Evolutionary conservation across 2,329 filamentous ascomycete species (phyloP).

Genomic region (Aspergillus ochraceus): DNA sequence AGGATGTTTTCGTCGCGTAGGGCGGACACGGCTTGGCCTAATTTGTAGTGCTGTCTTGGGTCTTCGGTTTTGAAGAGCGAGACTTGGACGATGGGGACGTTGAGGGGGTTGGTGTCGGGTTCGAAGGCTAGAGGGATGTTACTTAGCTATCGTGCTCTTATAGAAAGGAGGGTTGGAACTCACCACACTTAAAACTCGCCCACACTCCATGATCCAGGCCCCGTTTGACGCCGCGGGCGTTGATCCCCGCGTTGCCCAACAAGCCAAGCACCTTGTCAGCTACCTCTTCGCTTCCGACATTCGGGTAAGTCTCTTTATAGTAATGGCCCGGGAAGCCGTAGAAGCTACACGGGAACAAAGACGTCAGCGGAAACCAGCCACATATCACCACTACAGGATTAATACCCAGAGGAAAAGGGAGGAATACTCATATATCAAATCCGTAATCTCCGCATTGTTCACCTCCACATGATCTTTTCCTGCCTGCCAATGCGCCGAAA

Average conservation of each 20-base stretch:
- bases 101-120: conserved; percentile 61
- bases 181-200: conserved; percentile 62
- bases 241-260: conserved; percentile 59
- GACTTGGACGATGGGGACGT: conserved; percentile 70
- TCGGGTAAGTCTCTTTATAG: conserved; percentile 67
- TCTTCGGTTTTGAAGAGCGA: conserved; percentile 67
- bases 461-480: conserved; percentile 57
- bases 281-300: conserved; percentile 60
- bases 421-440: conserved; percentile 67
- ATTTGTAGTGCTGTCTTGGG: conserved; percentile 63
- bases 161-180: conserved; percentile 13
- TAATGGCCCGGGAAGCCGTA: conserved; percentile 71
- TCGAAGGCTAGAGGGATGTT: conserved; percentile 53
- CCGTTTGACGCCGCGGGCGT: conserved; percentile 59
- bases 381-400: not conserved
- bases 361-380: not conserved
- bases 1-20: conserved; percentile 67
- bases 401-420: not conserved
- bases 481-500: conserved; percentile 77
- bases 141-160: not conserved
- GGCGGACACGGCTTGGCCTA: conserved; percentile 65
- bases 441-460: conserved; percentile 64
- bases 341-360: conserved; percentile 48
- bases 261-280: conserved; percentile 59
- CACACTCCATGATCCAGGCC: conserved; percentile 77